These are phyloP conservation scores for Penicillium janthinellum DNA, from an alignment of 2,329 filamentous ascomycete genomes.

Conservation along the genomic window DNA sequence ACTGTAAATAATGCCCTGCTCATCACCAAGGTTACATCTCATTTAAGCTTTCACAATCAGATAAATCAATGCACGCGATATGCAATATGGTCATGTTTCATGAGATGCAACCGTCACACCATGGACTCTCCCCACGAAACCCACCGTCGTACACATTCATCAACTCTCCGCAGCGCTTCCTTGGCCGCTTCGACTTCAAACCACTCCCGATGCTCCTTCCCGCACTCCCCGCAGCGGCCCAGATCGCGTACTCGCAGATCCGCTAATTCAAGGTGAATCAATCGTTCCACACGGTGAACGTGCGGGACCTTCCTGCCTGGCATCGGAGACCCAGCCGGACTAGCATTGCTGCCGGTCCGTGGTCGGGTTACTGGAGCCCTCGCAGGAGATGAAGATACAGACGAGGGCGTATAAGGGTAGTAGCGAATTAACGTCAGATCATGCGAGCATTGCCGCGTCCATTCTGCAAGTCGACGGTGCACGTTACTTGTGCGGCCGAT, in stretches of 20 bases:
- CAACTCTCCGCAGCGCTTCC: constrained; percentile 67
- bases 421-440: constrained; percentile 84
- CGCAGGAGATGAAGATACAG: constrained; percentile 22
- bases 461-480: constrained; percentile 86
- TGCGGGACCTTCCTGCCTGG: constrained; percentile 72
- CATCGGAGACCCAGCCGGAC: constrained; percentile 15
- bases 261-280: constrained; percentile 87
- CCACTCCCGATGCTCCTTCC: constrained; percentile 88
- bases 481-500: constrained; percentile 77
- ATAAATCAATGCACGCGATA: not conserved
- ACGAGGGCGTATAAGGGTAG: constrained; percentile 70
- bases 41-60: not conserved
- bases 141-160: constrained; percentile 81
- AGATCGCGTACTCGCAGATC: constrained; percentile 57
- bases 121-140: constrained; percentile 71
- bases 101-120: not conserved
- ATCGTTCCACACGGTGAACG: constrained; percentile 81
- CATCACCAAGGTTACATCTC: not conserved
- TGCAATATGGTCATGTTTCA: not conserved
- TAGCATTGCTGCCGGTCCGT: not conserved
- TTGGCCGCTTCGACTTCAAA: constrained; percentile 82
- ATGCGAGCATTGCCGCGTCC: constrained; percentile 90
- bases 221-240: constrained; percentile 73
- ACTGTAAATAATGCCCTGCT: not conserved
- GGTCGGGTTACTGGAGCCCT: constrained; percentile 1